phyloP scores from a whole-genome alignment of 2,329 filamentous ascomycete species.

The Fusarium nodosum region DNA sequence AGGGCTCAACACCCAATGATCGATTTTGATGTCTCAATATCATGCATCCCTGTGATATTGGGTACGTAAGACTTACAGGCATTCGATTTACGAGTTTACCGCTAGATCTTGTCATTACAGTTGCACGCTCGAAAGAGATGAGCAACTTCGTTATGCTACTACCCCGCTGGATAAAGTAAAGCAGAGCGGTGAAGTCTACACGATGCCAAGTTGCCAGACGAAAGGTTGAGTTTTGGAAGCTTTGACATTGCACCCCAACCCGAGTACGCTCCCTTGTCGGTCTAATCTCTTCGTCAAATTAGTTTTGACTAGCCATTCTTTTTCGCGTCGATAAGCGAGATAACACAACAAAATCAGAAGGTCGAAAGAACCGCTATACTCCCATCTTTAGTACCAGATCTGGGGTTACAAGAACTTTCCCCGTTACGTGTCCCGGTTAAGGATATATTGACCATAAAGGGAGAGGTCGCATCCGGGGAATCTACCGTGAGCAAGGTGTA shows the following conservation, averaged over 20 bases:
- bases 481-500: neutral
- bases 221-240: neutral
- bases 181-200: neutral
- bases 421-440: neutral
- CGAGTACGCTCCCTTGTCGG: neutral
- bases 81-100: neutral
- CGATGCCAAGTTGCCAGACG: neutral
- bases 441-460: neutral
- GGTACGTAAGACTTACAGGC: neutral
- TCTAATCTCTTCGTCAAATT: neutral
- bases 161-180: too few species aligned
- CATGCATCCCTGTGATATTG: neutral
- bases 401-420: neutral
- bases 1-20: neutral
- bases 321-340: neutral
- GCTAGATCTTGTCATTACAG: neutral
- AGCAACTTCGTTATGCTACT: neutral
- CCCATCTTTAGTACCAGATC: neutral
- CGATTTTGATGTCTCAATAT: neutral
- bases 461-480: neutral
- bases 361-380: neutral
- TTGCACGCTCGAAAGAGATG: neutral
- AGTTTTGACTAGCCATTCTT: neutral
- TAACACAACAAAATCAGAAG: neutral
- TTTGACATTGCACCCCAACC: neutral